A percentile compares a stretch with the other conserved stretches of the same genome.
Conservation (phyloP, 129 eudicot genomes). For the Arctium lappa region DNA sequence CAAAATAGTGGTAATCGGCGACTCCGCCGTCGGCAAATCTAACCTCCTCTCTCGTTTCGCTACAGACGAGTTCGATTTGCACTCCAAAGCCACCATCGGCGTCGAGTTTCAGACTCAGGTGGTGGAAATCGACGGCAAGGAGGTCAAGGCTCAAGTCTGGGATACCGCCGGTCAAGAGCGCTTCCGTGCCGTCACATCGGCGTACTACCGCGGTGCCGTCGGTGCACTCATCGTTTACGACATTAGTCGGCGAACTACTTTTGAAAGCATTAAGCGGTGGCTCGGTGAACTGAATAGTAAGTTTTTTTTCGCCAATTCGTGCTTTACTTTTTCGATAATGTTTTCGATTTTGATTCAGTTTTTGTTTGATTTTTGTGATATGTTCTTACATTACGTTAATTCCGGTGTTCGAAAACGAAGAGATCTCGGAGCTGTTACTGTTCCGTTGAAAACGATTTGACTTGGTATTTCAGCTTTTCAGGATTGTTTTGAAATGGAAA, state of each 20-base stretch:
- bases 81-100: constrained; percentile 89
- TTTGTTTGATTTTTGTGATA: not conserved
- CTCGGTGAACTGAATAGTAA: constrained; percentile 85
- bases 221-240: constrained; percentile 95
- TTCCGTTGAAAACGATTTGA: not conserved
- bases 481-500: not conserved
- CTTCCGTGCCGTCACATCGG: constrained; percentile 90
- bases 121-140: constrained; percentile 75
- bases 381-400: not conserved
- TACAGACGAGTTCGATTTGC: constrained; percentile 69
- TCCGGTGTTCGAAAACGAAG: not conserved
- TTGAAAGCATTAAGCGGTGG: constrained; percentile 74
- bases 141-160: constrained; percentile 94
- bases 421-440: constrained; percentile 15
- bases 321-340: not conserved
- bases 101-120: constrained; percentile 96
- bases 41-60: constrained; percentile 69
- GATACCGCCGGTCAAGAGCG: constrained; percentile 97
- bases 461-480: not conserved
- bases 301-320: not conserved
- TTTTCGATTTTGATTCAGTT: not conserved
- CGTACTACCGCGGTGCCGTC: constrained; percentile 92
- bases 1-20: constrained; percentile 93
- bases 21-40: constrained; percentile 93
- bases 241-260: constrained; percentile 58